Evolutionary conservation across 1,284 basidiomycete genomes (phyloP), one percentile per base, ranked within the genome.

Genomic region (Cutaneotrichosporon sp.): DNA sequence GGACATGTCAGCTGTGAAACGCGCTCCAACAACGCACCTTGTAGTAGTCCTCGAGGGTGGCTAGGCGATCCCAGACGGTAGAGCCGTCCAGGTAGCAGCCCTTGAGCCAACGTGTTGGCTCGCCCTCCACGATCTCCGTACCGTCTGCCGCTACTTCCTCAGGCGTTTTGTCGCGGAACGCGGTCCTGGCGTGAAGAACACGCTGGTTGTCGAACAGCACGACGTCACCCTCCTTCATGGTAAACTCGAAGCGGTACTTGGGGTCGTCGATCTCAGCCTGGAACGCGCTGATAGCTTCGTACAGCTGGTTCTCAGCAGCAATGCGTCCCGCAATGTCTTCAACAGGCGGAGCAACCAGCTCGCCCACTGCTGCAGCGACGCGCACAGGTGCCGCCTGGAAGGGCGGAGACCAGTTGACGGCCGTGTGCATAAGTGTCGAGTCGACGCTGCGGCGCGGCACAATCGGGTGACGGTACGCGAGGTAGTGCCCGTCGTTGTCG

Each of bases 171-270:
- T 83, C 80, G 34, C 74, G 67, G 70, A 97, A 98, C 4, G 84
- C 85, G 1, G 84, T 88, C 9, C 94, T 77, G 0, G 89, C 89
- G 69, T 98, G 94, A 54, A 97, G 72, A 3, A 94, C 84, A n/a
- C 94, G 79, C 20, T 92, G 79, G 65, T 97, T 98, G 71, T 97
- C 92, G 63, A 98, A 98, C 11, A 94, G 62, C 29, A 90, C 91
- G 20, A 86, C 84, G 61, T 97, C 90, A 38, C 91, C 90, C 70
- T 92, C 89, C 27, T 78, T 70, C 51, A 97, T 76, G 49, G 81
- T 83, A 71, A 89, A 85, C 61, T 83, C 76, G 63, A 82, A 87
- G 29, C 78, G 79, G 27, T 81, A 80, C 16, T 71, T 68, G 0
- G 80, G 77, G 12, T 80, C 78, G 35, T 86, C 81, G 4, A 92